Evolutionary conservation across 192 early-diverging fungal species (phyloP).

Genomic region (Coemansia sp.): DNA sequence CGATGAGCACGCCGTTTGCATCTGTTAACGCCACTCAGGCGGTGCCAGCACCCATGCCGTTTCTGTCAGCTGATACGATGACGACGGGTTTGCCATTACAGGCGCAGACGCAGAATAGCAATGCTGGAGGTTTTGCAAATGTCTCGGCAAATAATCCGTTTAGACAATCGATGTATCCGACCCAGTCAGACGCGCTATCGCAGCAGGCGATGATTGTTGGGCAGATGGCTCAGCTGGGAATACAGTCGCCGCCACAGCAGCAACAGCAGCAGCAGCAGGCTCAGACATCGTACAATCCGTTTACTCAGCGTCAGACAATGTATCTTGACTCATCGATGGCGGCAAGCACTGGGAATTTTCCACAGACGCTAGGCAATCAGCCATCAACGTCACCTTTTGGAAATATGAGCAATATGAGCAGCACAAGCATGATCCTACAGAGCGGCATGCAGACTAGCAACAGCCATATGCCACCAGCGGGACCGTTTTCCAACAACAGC

Average conservation of each 20-base stretch:
- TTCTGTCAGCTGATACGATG: constrained; percentile 6
- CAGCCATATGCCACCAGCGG: neutral
- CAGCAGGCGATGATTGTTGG: constrained; percentile 29
- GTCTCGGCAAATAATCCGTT: constrained; percentile 53
- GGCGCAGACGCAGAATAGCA: neutral
- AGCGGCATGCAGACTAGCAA: neutral
- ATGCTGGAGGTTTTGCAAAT: constrained; percentile 8
- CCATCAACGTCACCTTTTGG: constrained; percentile 11
- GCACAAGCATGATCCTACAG: constrained; percentile 11
- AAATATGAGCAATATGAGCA: constrained; percentile 6
- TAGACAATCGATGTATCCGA: constrained; percentile 52
- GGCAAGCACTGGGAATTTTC: neutral
- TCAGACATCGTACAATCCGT: constrained; percentile 44
- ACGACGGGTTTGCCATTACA: neutral
- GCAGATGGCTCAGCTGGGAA: constrained; percentile 41
- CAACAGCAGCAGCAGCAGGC: constrained; percentile 23
- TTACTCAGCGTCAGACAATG: constrained; percentile 54
- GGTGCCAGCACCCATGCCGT: constrained; percentile 3
- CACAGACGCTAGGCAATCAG: constrained; percentile 3
- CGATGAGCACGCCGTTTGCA: constrained; percentile 8
- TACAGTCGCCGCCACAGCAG: constrained; percentile 26
- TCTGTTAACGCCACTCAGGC: constrained; percentile 1
- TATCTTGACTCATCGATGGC: constrained; percentile 19
- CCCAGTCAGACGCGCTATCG: constrained; percentile 10
- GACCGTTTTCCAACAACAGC: constrained; percentile 8